A percentile compares a stretch with the other conserved stretches of the same genome.
Evolutionary conservation across 2,329 filamentous ascomycete genomes (phyloP).

Genomic region (Fusarium sp.): DNA sequence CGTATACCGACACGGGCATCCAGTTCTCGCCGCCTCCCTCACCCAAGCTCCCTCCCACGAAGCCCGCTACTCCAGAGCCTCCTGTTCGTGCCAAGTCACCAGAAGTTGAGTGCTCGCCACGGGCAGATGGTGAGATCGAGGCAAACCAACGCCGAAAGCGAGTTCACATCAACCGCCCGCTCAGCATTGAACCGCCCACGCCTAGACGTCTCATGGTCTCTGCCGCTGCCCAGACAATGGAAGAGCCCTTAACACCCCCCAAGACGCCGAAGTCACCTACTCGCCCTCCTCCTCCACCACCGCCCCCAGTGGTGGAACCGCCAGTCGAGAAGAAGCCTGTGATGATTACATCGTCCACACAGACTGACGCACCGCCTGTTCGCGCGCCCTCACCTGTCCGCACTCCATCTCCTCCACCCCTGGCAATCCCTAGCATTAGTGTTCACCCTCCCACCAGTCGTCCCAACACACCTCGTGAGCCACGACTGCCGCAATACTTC

Average conservation of each 20-base stretch:
- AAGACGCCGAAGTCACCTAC: constrained; percentile 70
- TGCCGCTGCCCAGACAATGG: constrained; percentile 70
- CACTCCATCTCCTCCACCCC: constrained; percentile 51
- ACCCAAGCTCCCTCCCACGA: constrained; percentile 62
- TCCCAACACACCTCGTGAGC: constrained; percentile 81
- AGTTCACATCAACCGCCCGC: constrained; percentile 65
- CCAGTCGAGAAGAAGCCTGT: constrained; percentile 50
- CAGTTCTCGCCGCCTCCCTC: constrained; percentile 89
- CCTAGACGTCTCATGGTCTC: constrained; percentile 69
- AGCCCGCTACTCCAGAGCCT: constrained; percentile 58
- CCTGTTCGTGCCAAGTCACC: constrained; percentile 51
- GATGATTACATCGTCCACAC: constrained; percentile 70
- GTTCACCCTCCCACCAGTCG: constrained; percentile 89
- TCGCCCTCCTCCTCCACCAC: constrained; percentile 54
- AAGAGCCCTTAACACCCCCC: constrained; percentile 72
- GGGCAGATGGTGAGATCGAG: constrained; percentile 70
- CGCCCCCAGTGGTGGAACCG: constrained; percentile 46
- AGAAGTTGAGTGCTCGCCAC: constrained; percentile 57
- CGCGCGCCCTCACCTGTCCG: constrained; percentile 2
- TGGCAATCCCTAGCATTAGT: constrained; percentile 84
- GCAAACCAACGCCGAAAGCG: constrained; percentile 81
- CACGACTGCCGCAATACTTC: constrained; percentile 81
- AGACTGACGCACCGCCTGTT: constrained; percentile 61
- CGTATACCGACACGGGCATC: constrained; percentile 80
- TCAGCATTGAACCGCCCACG: constrained; percentile 59